These are phyloP conservation scores for Coccomyxa sp. DNA, from an alignment of 139 green algal genomes.

Conservation along the genomic window DNA sequence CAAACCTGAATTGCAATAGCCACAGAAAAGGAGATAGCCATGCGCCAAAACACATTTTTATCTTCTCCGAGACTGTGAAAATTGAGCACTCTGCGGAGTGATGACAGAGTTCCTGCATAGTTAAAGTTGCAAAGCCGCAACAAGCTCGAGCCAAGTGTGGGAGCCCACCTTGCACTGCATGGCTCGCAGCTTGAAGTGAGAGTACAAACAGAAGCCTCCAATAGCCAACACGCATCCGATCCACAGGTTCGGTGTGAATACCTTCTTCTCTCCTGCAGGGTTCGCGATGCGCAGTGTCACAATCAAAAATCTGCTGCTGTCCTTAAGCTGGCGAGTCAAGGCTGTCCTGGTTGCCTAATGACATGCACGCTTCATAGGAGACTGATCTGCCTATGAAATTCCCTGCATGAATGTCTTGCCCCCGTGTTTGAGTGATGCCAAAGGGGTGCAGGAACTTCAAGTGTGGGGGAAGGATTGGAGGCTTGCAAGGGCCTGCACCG, in stretches of 20 bases:
- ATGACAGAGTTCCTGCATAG: too few species aligned
- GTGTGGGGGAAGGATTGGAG: not conserved
- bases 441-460: not conserved
- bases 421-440: not conserved
- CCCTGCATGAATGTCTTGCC: not conserved
- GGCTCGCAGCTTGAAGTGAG: slow-evolving; percentile 25
- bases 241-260: slow-evolving; percentile 45
- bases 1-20: too few species aligned
- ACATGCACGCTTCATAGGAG: not conserved
- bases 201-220: slow-evolving; percentile 42
- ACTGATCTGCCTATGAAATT: not conserved
- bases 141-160: too few species aligned
- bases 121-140: too few species aligned
- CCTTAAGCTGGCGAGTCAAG: not conserved
- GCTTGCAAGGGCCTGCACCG: not conserved
- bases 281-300: not conserved
- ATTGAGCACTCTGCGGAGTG: too few species aligned
- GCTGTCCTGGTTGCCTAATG: not conserved
- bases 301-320: not conserved
- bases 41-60: too few species aligned
- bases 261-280: slow-evolving; percentile 32
- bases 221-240: slow-evolving; percentile 34
- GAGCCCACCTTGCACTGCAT: not conserved
- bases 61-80: too few species aligned
- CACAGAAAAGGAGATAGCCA: too few species aligned